Evolutionary conservation across 1,139 yeast genomes (phyloP).

Genomic region (Kurtzmaniella quercitrusa): DNA sequence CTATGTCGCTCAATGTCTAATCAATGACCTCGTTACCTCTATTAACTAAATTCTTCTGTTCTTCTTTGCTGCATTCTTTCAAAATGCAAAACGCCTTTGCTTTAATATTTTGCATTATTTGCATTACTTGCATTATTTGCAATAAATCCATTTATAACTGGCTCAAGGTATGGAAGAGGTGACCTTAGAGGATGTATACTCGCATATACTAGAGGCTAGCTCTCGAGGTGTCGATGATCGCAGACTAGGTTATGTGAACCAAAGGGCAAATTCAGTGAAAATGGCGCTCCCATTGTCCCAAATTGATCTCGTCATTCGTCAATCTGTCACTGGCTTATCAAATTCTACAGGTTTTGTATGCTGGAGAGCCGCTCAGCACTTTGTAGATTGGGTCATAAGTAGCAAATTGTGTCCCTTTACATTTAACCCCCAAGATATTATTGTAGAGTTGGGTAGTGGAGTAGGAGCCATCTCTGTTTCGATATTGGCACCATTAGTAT

Average conservation of each 20-base stretch:
- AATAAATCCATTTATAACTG: too few relatives aligned
- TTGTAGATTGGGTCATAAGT: conserved; percentile 50
- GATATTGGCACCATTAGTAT: conserved; percentile 33
- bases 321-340: conserved; percentile 39
- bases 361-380: conserved; percentile 52
- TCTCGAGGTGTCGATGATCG: conserved; percentile 25
- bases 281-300: conserved; percentile 28
- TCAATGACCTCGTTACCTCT: too few relatives aligned
- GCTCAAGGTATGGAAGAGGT: conserved; percentile 19
- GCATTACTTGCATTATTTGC: too few relatives aligned
- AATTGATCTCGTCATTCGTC: conserved; percentile 31
- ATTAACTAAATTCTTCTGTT: too few relatives aligned
- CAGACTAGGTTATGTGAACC: conserved; percentile 44
- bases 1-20: too few relatives aligned
- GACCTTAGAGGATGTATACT: conserved; percentile 25
- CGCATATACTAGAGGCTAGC: conserved; percentile 49
- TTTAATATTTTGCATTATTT: too few relatives aligned
- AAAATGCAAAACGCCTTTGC: too few relatives aligned
- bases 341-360: conserved; percentile 68
- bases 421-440: conserved; percentile 15
- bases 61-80: too few relatives aligned
- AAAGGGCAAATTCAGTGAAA: conserved; percentile 24
- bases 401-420: conserved; percentile 21
- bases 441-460: conserved; percentile 68
- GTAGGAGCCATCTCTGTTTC: conserved; percentile 54